Base-by-base conservation (phyloP, 768 basidiomycete genomes). In the Boletus eberwhitei region DNA sequence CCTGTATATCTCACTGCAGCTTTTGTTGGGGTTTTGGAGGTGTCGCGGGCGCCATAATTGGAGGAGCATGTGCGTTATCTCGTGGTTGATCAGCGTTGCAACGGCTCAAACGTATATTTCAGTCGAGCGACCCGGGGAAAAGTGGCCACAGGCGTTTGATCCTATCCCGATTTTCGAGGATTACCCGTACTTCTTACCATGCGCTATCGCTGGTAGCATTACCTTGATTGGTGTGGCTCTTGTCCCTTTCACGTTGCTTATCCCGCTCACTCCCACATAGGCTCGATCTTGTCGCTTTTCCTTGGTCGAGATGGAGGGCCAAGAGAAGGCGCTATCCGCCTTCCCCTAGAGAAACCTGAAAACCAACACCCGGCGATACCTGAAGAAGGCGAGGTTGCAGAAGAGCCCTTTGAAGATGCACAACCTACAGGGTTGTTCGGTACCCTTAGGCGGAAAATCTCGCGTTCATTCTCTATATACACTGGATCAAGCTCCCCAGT, bases 1-100 rank as follows among this genome's bases (percentile, higher is more conserved):
- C 24, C 11, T 31, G 2, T 9, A 6, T 37, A 19, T 21, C 39
- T 39, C 32, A 54, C 46, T 52, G 3, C 53, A 92, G 89, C 12
- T 97, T 96, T 70, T 91, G 87, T 61, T 97, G 96, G 97, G 95
- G 94, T 56, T 82, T 98, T 59, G 97, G 96, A 57, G 97, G 95
- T 81, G 91, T 94, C 13, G 82, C 86, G 43, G 93, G 93, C 41
- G 88, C 89, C 43, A 87, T 94, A 49, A 79, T 95, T 31, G 93
- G 91, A 57, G 90, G 90, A 62, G 74, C 84, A 61, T 86, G 91
- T 92, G 59, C 70, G 90, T 77, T 21, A 8, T 53, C 31, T 52
- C 39, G 3, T 42, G 21, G 9, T 36, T 24, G 31, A 34, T 38
- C 26, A 48, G 37, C n/a, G 32, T 48, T 44, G 8, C 31, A 42